Evolutionary conservation across 2,329 filamentous ascomycete species (phyloP).

Genomic region (Bipolaris zeicola): DNA sequence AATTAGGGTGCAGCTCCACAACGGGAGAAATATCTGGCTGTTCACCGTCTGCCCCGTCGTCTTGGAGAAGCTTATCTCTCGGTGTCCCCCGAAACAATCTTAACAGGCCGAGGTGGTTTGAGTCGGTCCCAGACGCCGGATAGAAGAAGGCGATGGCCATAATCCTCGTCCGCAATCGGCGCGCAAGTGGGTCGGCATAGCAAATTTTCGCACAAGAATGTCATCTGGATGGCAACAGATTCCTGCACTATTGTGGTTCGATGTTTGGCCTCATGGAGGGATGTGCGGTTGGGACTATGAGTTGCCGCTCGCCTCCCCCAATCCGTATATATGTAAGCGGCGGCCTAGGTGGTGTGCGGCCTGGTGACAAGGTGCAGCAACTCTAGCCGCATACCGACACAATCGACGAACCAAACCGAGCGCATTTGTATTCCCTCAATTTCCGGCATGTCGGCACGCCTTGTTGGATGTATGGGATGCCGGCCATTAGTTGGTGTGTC

Average conservation of each 20-base stretch:
- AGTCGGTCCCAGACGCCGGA: constrained; percentile 12
- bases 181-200: constrained; percentile 14
- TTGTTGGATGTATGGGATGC: not conserved
- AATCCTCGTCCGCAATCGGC: constrained; percentile 4
- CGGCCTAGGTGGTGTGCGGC: not conserved
- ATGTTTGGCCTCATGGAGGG: too few relatives aligned
- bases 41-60: constrained; percentile 5
- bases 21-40: constrained; percentile 9
- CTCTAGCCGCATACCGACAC: not conserved
- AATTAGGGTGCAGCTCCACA: constrained; percentile 12
- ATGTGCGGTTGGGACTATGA: not conserved
- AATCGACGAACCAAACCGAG: constrained; percentile 10
- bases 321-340: not conserved
- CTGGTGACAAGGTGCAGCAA: not conserved
- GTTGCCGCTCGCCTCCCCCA: not conserved
- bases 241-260: not conserved
- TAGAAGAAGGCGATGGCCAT: not conserved
- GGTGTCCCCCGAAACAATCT: constrained; percentile 2
- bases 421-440: constrained; percentile 1
- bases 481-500: constrained; percentile 10
- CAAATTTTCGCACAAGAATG: constrained; percentile 19
- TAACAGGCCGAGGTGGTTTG: constrained; percentile 9
- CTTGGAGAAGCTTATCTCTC: constrained; percentile 12
- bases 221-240: constrained; percentile 2
- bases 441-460: constrained; percentile 21